Evolutionary conservation across 83 land plant genomes (phyloP).

Genomic region (Diphasiastrum complanatum): DNA sequence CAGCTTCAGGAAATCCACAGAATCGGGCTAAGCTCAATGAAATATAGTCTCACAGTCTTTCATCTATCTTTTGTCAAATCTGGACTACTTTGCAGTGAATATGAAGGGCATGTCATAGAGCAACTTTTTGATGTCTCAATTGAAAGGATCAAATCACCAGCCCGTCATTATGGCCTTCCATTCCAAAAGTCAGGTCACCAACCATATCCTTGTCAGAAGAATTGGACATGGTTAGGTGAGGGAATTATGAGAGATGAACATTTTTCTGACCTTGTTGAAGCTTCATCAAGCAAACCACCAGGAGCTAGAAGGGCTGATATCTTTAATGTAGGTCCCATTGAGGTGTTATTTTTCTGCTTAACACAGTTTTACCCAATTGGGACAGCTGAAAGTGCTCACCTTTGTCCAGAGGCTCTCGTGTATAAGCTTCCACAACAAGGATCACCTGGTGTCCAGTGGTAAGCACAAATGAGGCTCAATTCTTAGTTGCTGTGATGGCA

Average conservation of each 20-base stretch:
- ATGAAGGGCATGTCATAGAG: slow-evolving; percentile 68
- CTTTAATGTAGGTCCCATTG: slow-evolving; percentile 73
- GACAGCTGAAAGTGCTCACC: slow-evolving; percentile 73
- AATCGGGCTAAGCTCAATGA: slow-evolving; percentile 69
- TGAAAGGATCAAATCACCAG: no score
- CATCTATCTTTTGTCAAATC: slow-evolving; percentile 64
- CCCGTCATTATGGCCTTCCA: no score
- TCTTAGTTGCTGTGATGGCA: no score
- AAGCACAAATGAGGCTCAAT: no score
- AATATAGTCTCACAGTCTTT: slow-evolving; percentile 61
- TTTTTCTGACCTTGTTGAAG: no score
- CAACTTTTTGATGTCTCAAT: slow-evolving; percentile 37
- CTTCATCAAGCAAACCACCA: no score
- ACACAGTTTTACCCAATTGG: slow-evolving; percentile 62
- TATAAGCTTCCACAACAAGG: slow-evolving; percentile 72
- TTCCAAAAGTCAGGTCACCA: no score
- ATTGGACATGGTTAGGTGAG: no score
- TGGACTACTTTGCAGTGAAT: slow-evolving; percentile 68
- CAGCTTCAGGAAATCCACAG: slow-evolving; percentile 52
- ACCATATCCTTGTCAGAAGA: no score
- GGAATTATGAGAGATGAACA: no score
- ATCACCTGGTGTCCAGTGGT: slow-evolving; percentile 85
- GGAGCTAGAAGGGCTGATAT: slow-evolving; percentile 40
- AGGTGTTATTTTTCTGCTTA: slow-evolving; percentile 57
- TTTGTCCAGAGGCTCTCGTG: slow-evolving; percentile 65